Evolutionary conservation across 2,329 filamentous ascomycete genomes (phyloP), one percentile per base, ranked within the genome.

Genomic region (Aureobasidium sp.): DNA sequence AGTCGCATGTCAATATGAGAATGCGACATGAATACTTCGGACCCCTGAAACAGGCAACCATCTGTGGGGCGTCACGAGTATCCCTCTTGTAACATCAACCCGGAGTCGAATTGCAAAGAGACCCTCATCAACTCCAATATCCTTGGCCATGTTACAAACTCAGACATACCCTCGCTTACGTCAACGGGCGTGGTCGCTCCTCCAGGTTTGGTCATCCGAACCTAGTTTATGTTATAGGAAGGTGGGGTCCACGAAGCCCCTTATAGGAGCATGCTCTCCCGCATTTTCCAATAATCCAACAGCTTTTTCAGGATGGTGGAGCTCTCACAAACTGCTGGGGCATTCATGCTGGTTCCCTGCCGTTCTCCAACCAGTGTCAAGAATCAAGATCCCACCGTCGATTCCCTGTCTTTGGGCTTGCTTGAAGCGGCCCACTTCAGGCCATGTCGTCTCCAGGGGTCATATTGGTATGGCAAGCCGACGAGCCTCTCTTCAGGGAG

Each of bases 221-320:
- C 49, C 49, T 53, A 53, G 34, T 39, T 36, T 27, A 6, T n/a
- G 37, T 11, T 41, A 55, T 29, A 36, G 22, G 20, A n/a, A 53
- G 36, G 51, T 42, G 36, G 51, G 27, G 51, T 42, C 29, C 29
- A 15, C 51, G 36, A 42, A 55, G 37, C 51, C 51, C 51, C 51
- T 42, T 55, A 42, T 55, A 55, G 31, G 9, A 52, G 49, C 49
- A 52, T 52, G 15, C 7, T n/a, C 12, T 22, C 31, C 49, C 49
- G 34, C 12, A 34, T 52, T 52, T 27, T 52, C n/a, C 49, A 34
- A 52, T 52, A 52, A 52, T 52, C 34, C 34, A 52, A 52, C 49
- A 52, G 49, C 34, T 52, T 52, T 47, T 48, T 31, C 45, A 29
- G 29, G 9, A 15, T 45, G 29, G 27, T 31, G 29, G 47, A 49